Base-by-base conservation (phyloP, 164 flowering plant species). In the Aristolochia fimbriata region DNA sequence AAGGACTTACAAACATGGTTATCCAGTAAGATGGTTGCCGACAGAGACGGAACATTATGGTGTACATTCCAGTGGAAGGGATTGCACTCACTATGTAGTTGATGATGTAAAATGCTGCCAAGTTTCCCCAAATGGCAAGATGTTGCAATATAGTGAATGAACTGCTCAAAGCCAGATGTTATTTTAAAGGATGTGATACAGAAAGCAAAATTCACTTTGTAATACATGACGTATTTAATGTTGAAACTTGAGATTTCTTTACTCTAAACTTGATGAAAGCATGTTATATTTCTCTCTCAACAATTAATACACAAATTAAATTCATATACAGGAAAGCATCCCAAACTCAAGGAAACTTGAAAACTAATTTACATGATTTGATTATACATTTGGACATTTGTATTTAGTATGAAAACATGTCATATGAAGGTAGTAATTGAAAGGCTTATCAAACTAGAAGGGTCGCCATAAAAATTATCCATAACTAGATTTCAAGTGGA, bases 91-190 rank as follows among this genome's bases (percentile, higher is more conserved):
- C 73, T 25, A 88, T 68, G 72, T 77, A 84, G 75, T 90, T 93
- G 73, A 93, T 88, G 69, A 85, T 27, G 65, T 93, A 90, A 64
- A 90, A 93, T 37, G 71, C 95, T 58, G 66, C 75, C 59, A 93
- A 76, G 66, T 93, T 93, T 16, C 96, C 95, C 99, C 99, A 93
- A 63, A 93, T 86, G 17, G 97, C 97, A 54, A 86, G 73, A 73
- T 82, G 89, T 73, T 93, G 99, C 77, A 88, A 69, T 65, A 88
- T 33, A 6, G 99, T 93, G 76, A 90, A 88, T 65, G 97, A 86
- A 67, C 99, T 93, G 88, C 81, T 76, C 43, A 15, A 48, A 49
- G 13, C 22, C 16, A 31, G 14, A 20, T 49, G 22, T 20, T 17
- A 17, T 49, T 8, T 12, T 3, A 12, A 4, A 49, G 22, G 52